These are phyloP conservation scores for Astraeus odoratus DNA, from an alignment of 768 basidiomycete genomes.

Conservation along the genomic window DNA sequence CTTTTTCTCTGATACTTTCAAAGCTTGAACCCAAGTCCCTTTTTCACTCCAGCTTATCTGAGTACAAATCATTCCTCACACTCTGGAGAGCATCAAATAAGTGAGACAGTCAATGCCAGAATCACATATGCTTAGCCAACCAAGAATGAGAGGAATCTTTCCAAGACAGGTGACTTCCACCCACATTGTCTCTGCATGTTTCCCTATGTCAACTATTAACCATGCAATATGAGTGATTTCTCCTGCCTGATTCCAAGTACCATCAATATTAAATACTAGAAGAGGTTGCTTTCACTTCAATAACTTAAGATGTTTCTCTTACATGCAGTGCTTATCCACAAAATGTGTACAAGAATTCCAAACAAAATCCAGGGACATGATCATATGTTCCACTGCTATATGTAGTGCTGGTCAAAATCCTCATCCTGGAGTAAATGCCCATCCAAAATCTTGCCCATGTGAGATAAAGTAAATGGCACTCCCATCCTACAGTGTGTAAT, in stretches of 20 bases:
- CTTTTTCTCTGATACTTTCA: background rate
- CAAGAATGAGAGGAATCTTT: constrained; percentile 7
- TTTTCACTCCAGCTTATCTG: background rate
- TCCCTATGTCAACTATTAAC: background rate
- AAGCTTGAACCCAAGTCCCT: background rate
- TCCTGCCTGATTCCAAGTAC: background rate
- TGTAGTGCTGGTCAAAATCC: no score
- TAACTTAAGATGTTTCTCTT: background rate
- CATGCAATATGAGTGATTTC: background rate
- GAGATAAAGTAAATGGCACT: constrained; percentile 29
- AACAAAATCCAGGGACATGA: no score
- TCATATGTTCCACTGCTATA: no score
- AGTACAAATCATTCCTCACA: background rate
- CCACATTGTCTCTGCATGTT: background rate
- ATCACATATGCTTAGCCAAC: constrained; percentile 15
- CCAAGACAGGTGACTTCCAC: background rate
- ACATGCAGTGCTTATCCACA: background rate
- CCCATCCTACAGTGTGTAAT: constrained; percentile 35
- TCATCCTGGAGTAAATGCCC: constrained; percentile 17
- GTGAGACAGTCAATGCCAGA: constrained; percentile 14
- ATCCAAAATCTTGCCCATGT: constrained; percentile 35
- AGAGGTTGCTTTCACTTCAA: background rate
- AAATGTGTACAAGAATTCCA: no score
- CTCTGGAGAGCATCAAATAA: background rate
- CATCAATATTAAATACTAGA: background rate